Evolutionary conservation across 495 filamentous ascomycete species (phyloP).

Genomic region (Penicillium lagena): DNA sequence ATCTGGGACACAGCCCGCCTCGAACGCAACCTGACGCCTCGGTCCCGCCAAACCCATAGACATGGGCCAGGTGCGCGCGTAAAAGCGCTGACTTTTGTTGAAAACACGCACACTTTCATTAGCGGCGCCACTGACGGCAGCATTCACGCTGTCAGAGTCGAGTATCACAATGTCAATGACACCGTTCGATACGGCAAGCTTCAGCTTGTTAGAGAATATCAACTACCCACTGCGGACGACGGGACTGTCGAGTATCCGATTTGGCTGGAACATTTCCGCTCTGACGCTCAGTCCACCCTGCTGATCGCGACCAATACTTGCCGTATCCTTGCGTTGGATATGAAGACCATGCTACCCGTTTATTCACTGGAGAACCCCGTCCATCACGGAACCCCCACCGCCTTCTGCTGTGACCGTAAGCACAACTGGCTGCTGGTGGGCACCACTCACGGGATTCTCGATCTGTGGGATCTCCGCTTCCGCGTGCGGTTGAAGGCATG

Average conservation of each 20-base stretch:
- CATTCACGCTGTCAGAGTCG: constrained; percentile 82
- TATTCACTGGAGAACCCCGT: constrained; percentile 84
- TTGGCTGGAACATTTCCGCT: constrained; percentile 88
- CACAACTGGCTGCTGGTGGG: constrained; percentile 87
- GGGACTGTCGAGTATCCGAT: constrained; percentile 62
- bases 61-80: constrained; percentile 67
- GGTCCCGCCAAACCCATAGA: constrained; percentile 79
- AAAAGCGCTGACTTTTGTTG: constrained; percentile 78
- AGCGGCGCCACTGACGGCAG: constrained; percentile 87
- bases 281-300: constrained; percentile 72
- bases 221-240: constrained; percentile 49
- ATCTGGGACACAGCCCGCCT: constrained; percentile 89
- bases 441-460: constrained; percentile 87
- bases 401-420: constrained; percentile 79
- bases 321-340: constrained; percentile 74
- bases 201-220: constrained; percentile 69
- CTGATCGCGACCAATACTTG: constrained; percentile 82
- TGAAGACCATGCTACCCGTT: constrained; percentile 77
- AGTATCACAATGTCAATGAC: constrained; percentile 55
- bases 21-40: constrained; percentile 81
- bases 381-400: constrained; percentile 88
- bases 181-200: constrained; percentile 71
- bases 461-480: constrained; percentile 96
- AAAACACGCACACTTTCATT: constrained; percentile 89
- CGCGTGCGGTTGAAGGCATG: constrained; percentile 79